Base-by-base conservation (phyloP, 2,329 filamentous ascomycete genomes). In the Colletotrichum cereale region DNA sequence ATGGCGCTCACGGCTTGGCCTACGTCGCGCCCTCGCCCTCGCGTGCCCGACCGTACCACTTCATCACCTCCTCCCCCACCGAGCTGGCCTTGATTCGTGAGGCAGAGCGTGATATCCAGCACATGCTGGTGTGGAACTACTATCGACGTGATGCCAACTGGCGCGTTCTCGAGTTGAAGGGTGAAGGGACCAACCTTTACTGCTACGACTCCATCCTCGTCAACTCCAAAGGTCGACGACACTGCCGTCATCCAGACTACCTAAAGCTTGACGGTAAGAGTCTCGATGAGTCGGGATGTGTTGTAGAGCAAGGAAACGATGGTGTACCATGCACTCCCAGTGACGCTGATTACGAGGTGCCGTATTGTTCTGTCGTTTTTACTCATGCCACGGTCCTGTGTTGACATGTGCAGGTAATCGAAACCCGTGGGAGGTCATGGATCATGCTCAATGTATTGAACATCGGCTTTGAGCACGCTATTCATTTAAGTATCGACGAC, bases 161-260 rank as follows among this genome's bases (percentile, higher is more conserved):
- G 66, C 66, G 66, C 0, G 34, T 68, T 21, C 60, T 64, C n/a
- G 50, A 68, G 52, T 21, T 68, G 52, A 57, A 34, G 26, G 7
- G 60, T 6, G 66, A 68, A 34, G 66, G 66, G 1, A 68, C 61
- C 0, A 68, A 58, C 7, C n/a, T 68, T 12, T 58, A 68, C 8
- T 92, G 90, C 79, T 87, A 88, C 72, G 89, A 91, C 75, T 86
- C 88, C 0, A 81, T 92, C 12, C 78, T 91, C 11, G 82, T 92
- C 53, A 91, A 92, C 67, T 89, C 90, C 26, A 88, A 89, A 73
- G 89, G 89, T 3, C 81, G 83, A 1, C 85, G 89, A 0, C 80
- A 86, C 58, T 91, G 89, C 74, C 81, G 58, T 2, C 66, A 68
- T 38, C 42, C 60, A 44, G 26, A 58, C 21, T 64, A 47, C 10